phyloP scores from a whole-genome alignment of 768 basidiomycete genomes.

The Rhodotorula graminis region DNA sequence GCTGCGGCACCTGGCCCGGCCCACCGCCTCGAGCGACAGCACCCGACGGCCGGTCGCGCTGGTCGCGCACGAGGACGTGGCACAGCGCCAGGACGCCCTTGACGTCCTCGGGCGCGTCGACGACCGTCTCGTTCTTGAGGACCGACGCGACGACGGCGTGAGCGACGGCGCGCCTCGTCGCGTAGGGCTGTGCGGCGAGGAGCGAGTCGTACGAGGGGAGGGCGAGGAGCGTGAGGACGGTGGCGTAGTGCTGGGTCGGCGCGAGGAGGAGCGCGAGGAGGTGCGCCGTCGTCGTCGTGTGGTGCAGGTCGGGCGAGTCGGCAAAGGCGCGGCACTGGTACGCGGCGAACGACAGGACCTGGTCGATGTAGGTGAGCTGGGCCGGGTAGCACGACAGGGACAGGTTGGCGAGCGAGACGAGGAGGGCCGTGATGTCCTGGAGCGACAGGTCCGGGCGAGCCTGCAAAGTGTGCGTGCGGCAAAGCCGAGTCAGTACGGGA shows the following conservation, averaged over 20 bases:
- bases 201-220: slow-evolving; percentile 83
- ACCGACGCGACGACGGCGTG: slow-evolving; percentile 92
- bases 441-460: slow-evolving; percentile 95
- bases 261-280: slow-evolving; percentile 87
- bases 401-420: slow-evolving; percentile 91
- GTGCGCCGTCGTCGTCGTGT: slow-evolving; percentile 78
- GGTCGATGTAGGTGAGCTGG: slow-evolving; percentile 92
- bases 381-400: slow-evolving; percentile 97
- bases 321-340: slow-evolving; percentile 59
- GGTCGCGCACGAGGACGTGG: slow-evolving; percentile 82
- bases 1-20: slow-evolving; percentile 56
- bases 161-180: slow-evolving; percentile 82
- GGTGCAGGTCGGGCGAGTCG: slow-evolving; percentile 72
- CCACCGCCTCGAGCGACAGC: background rate
- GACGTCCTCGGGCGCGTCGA: slow-evolving; percentile 90
- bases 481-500: no score
- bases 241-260: slow-evolving; percentile 93
- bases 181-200: slow-evolving; percentile 77
- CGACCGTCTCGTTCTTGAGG: slow-evolving; percentile 91
- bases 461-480: slow-evolving; percentile 48
- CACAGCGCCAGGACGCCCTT: slow-evolving; percentile 88
- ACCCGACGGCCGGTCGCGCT: slow-evolving; percentile 46
- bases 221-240: slow-evolving; percentile 92
- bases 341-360: slow-evolving; percentile 88
- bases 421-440: slow-evolving; percentile 91